Base-by-base conservation (phyloP, 257 asterid genomes). In the Prunella vulgaris region DNA sequence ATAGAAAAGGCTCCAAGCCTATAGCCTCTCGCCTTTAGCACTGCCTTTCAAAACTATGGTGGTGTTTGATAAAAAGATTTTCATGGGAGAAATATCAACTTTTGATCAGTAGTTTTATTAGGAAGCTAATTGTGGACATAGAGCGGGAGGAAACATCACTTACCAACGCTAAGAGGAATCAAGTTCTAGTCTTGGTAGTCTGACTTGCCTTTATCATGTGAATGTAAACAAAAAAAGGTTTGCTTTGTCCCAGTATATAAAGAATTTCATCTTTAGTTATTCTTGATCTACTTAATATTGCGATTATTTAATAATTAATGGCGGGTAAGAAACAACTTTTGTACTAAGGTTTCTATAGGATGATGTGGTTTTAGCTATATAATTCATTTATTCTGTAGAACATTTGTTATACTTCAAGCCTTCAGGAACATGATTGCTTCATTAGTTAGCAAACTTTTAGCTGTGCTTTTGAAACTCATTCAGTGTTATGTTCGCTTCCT, bases 401-500 rank as follows among this genome's bases (percentile, higher is more conserved):
- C 74, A 30, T 76, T 18, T 79, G 77, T 82, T 57, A 73, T 82
- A 27, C 66, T 60, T 59, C 78, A 60, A 52, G 79, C 70, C 22
- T 73, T 79, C 10, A 64, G 59, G 22, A 79, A 74, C 5, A 73
- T 79, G 77, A 71, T 82, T 25, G 61, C 64, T 46, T 70, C 72
- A 17, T 70, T 76, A 5, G 64, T 74, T 66, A 76, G 68, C 35
- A 65, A 71, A 18, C 79, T 82, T 49, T 77, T 79, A 5, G 35
- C 71, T 44, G 49, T 63, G 14, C 73, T 79, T 37, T 57, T 79
- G 48, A 77, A 76, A 49, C 82, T 76, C 13, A 74, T 82, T 52
- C 61, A 68, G 70, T 79, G 83, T 70, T 82, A 82, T 66, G 64
- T 67, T 37, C 78, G 79, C 13, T 18, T 82, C 27, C 73, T 83